Conservation (phyloP, 495 filamentous ascomycete genomes). For the Mycothermus thermophilus region DNA sequence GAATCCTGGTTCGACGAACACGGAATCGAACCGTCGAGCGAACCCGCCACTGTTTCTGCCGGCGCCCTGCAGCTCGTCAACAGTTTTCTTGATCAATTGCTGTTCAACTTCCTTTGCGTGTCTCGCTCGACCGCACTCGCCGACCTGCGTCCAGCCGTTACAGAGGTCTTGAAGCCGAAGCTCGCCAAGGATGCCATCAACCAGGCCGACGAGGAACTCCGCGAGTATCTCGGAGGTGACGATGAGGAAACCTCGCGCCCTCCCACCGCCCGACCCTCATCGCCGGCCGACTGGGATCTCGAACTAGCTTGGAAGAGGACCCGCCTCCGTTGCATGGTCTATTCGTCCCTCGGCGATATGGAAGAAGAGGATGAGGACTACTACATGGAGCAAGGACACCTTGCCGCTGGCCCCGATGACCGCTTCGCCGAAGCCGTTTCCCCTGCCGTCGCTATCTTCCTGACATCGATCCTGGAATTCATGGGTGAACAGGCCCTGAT, state of each 20-base stretch:
- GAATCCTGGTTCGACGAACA: conserved; percentile 51
- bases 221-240: conserved; percentile 71
- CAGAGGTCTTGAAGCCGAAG: conserved; percentile 75
- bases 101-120: conserved; percentile 71
- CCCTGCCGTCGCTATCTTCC: conserved; percentile 84
- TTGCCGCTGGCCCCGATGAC: conserved; percentile 41
- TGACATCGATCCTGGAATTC: conserved; percentile 88
- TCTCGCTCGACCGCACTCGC: conserved; percentile 72
- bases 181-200: conserved; percentile 77
- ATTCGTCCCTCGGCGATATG: conserved; percentile 89
- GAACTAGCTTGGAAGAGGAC: conserved; percentile 84
- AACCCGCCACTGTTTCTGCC: conserved; percentile 59
- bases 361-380: conserved; percentile 94
- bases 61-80: conserved; percentile 72
- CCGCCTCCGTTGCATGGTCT: conserved; percentile 91
- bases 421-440: conserved; percentile 57
- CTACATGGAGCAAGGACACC: conserved; percentile 58
- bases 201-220: conserved; percentile 80
- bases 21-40: conserved; percentile 46
- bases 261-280: too few relatives aligned
- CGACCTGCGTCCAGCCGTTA: conserved; percentile 66
- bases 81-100: conserved; percentile 81
- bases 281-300: conserved; percentile 59
- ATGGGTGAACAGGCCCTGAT: conserved; percentile 82
- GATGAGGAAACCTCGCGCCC: conserved; percentile 48